These are phyloP conservation scores for Uronychia binucleata DNA, from an alignment of 73 alveolate species.

Conservation along the genomic window DNA sequence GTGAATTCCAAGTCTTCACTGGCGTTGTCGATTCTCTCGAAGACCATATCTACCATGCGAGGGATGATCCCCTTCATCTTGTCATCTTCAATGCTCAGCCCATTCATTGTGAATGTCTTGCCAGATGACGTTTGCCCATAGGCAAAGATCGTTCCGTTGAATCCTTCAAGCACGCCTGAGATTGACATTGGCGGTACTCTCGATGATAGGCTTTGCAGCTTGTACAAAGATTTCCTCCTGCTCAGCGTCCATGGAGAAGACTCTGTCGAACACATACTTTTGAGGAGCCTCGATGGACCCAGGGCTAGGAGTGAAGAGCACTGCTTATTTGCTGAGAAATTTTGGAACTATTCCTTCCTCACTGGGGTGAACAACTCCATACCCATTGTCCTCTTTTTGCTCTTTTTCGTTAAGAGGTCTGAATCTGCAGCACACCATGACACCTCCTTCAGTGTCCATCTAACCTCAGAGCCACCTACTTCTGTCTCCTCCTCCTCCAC, in stretches of 20 bases:
- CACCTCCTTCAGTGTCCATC: constrained; percentile 31
- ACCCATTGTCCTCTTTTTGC: constrained; percentile 12
- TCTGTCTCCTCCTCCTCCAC: no score
- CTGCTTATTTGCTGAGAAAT: constrained; percentile 15
- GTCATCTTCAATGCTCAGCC: constrained; percentile 78
- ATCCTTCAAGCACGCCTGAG: constrained; percentile 87
- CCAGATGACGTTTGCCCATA: constrained; percentile 97
- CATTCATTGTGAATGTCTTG: constrained; percentile 94
- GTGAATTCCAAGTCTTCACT: constrained; percentile 81
- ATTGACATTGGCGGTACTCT: neutral
- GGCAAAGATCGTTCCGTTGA: constrained; percentile 95
- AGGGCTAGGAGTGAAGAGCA: constrained; percentile 33
- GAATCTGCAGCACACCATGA: constrained; percentile 71
- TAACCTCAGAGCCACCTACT: no score
- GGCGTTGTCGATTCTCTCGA: constrained; percentile 75
- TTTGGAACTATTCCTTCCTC: constrained; percentile 19
- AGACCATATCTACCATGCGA: constrained; percentile 84
- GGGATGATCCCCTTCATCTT: constrained; percentile 86
- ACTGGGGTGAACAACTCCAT: constrained; percentile 33
- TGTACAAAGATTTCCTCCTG: constrained; percentile 72
- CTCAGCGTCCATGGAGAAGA: constrained; percentile 56
- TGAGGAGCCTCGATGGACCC: constrained; percentile 26
- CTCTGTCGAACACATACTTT: constrained; percentile 76
- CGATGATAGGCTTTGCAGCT: constrained; percentile 90
- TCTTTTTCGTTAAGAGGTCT: constrained; percentile 81